Base-by-base conservation (phyloP, 805 yeast species). In the Hemisphaericaspora nanyangensis region DNA sequence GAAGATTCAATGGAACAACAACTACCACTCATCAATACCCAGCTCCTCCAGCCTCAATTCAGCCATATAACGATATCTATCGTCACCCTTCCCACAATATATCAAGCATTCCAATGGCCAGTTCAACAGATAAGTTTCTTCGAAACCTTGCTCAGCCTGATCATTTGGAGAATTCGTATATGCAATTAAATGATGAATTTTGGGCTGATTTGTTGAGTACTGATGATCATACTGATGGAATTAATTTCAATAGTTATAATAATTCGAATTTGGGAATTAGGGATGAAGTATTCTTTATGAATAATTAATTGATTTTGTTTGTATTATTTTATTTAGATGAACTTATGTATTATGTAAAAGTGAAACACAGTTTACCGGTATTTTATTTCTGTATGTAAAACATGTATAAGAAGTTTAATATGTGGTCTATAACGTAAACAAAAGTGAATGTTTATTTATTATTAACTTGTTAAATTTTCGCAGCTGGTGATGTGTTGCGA, bases 141-240 rank as follows among this genome's bases (percentile, higher is more conserved):
- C 5, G n/a, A 18, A 39, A 39, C 17, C 20, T 43, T 13, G 46
- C 48, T 13, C 34, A 41, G 35, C 43, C 43, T 5, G 47, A 44
- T n/a, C 49, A 70, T 35, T 49, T 68, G 16, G 77, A 74, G 33
- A 63, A 64, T 48, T 76, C 80, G 8, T 72, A 70, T 34, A 69
- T 72, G 63, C 74, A 79, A 7, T 56, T 81, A 26, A 79, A 77
- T 42, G 89, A 82, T 50, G 89, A 82, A 51, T 79, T 82, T 49
- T 82, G 89, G 89, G 70, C 79, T 26, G 85, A 82, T 42, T 56
- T 75, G 25, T 54, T 74, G 24, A 63, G 63, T 37, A 53, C 65
- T 1, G 62, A 52, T 30, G 46, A 63, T 13, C 7, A 12, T 12
- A 17, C 38, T 15, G 63, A 65, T 47, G 55, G 56, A 36, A 50